Evolutionary conservation across 768 basidiomycete genomes (phyloP).

Genomic region (Pleurotus giganteus): DNA sequence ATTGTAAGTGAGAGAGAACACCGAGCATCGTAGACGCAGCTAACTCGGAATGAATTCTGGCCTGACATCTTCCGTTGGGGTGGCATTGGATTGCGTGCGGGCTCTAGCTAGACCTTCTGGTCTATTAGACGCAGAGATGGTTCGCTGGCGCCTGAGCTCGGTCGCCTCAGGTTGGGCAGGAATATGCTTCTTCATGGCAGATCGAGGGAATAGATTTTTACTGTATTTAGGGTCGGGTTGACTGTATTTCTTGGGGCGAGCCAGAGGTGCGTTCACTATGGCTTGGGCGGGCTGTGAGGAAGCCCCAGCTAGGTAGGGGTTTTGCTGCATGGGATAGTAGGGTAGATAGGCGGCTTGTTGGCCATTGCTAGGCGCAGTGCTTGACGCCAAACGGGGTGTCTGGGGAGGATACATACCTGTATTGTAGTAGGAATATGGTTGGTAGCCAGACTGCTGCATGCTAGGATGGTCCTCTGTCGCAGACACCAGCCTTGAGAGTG

Average conservation of each 20-base stretch:
- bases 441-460: constrained; percentile 9
- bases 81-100: constrained; percentile 16
- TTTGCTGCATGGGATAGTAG: constrained; percentile 8
- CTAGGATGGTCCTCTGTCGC: not conserved
- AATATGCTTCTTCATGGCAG: constrained; percentile 54
- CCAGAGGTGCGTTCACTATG: constrained; percentile 7
- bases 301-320: constrained; percentile 2
- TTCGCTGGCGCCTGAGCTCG: constrained; percentile 20
- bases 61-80: constrained; percentile 6
- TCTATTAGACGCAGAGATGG: constrained; percentile 13
- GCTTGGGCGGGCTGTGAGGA: not conserved
- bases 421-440: constrained; percentile 17
- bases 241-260: constrained; percentile 12
- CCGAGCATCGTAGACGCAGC: not conserved
- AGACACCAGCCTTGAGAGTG: not conserved
- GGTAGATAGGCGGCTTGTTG: constrained; percentile 26
- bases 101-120: constrained; percentile 13
- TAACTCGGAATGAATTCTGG: constrained; percentile 11
- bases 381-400: constrained; percentile 31
- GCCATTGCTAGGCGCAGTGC: constrained; percentile 33
- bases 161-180: constrained; percentile 23
- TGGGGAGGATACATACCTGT: constrained; percentile 22
- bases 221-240: constrained; percentile 17
- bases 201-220: constrained; percentile 27
- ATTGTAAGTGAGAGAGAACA: not conserved